Evolutionary conservation across 345 rosid species (phyloP), one percentile per base, ranked within the genome.

Genomic region (Murraya paniculata): DNA sequence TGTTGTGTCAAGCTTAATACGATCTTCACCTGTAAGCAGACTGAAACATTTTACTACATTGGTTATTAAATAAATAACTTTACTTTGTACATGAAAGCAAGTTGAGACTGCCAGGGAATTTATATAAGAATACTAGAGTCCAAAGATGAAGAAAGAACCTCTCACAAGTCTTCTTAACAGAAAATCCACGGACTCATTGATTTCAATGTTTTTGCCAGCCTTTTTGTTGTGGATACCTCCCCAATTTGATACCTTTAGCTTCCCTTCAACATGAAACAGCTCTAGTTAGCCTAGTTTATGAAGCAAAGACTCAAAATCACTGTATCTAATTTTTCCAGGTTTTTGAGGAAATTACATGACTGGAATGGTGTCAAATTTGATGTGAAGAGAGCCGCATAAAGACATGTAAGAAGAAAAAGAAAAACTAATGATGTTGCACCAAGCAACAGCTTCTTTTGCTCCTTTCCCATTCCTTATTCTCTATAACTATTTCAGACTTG

Each of bases 21-120:
- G 75, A 24, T 86, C 86, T 21, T 83, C 86, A 41, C 84, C 88
- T 79, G 79, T 30, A 9, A 9, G 72, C 50, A 41, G 13, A 36
- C 56, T 28, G 30, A 25, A 55, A 56, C 24, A 11, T 58, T 41
- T 25, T 19, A 21, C 9, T 65, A 35, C 69, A 35, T 35, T 38
- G 9, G 9, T 35, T 35, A 65, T 21, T 21, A 22, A 35, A 35
- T 65, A 33, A 65, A 65, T 8, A 21, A 27, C 68, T 31, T 31
- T 19, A 11, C 41, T 19, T 64, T 64, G 9, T 35, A 28, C 16
- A 7, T 72, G 61, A 71, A 45, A 50, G 39, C 60, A 62, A 62
- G 38, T 30, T 28, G 6, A 38, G 7, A 25, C 30, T n/a, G 6
- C 9, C 18, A 14, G 9, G 3, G 76, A 35, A 36, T 60, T 27